Percentiles rank a stretch among this genome's conserved stretches.
Evolutionary conservation across 2,329 filamentous ascomycete genomes (phyloP).

Genomic region (Ceratocystis lukuohia): DNA sequence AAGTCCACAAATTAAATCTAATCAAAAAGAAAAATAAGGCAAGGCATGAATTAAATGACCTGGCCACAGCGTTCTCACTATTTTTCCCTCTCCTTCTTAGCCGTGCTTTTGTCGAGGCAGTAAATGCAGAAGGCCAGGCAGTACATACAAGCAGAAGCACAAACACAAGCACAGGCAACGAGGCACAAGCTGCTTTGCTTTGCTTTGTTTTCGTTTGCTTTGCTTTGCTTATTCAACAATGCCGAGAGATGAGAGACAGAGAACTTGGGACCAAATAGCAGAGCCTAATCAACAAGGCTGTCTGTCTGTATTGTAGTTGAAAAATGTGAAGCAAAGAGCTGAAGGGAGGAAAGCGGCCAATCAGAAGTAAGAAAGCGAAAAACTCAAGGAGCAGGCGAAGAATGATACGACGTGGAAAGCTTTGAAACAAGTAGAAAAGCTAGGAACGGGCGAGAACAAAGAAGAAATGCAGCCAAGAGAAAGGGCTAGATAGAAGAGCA

Average conservation of each 20-base stretch:
- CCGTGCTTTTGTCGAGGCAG: background rate
- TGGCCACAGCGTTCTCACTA: background rate
- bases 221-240: too few species aligned
- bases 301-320: background rate
- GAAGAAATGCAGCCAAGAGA: background rate
- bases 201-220: too few species aligned
- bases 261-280: too few species aligned
- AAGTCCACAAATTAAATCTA: background rate
- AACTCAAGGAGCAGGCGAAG: background rate
- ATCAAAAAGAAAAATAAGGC: too few species aligned
- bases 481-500: background rate
- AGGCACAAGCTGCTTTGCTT: too few species aligned
- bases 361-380: background rate
- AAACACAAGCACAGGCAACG: too few species aligned
- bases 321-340: background rate
- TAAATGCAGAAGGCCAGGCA: too few species aligned
- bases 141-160: too few species aligned
- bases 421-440: background rate
- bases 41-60: background rate
- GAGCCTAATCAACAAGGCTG: too few species aligned
- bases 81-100: background rate
- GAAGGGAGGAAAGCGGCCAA: background rate
- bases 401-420: background rate
- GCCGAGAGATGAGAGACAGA: too few species aligned
- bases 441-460: background rate